phyloP scores from a whole-genome alignment of 371 early-diverging fungal species.

The Mortierella sp. region DNA sequence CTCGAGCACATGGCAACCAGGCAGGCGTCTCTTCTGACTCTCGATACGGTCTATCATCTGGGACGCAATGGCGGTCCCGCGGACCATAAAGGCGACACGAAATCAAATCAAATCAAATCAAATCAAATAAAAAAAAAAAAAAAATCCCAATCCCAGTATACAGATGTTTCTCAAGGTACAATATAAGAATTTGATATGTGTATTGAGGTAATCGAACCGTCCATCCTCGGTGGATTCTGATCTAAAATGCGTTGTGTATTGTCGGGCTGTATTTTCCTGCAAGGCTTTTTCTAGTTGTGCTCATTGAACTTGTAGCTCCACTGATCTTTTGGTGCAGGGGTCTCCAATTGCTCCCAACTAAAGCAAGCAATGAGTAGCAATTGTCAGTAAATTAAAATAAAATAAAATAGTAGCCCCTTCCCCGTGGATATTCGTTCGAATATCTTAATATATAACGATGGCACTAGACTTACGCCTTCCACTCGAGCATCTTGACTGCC shows the following conservation, averaged over 20 bases:
- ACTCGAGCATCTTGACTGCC: conserved; percentile 86
- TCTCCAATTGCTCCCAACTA: conserved; percentile 85
- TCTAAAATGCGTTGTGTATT: conserved; percentile 12
- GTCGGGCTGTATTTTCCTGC: neutral
- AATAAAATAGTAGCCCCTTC: neutral
- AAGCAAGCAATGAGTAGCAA: neutral
- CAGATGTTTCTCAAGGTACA: neutral
- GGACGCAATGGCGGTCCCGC: conserved; percentile 43
- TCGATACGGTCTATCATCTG: conserved; percentile 21
- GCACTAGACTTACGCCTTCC: conserved; percentile 77
- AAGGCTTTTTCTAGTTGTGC: conserved; percentile 28
- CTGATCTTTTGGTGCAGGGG: conserved; percentile 83
- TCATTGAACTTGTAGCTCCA: conserved; percentile 77
- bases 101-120: conserved; percentile 1
- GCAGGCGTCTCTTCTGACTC: conserved; percentile 17
- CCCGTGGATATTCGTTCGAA: no score
- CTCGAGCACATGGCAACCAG: conserved; percentile 9
- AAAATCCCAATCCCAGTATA: neutral
- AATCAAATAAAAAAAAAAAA: neutral
- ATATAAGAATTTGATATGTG: conserved; percentile 4
- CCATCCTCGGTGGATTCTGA: conserved; percentile 1
- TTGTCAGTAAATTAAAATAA: neutral
- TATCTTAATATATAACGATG: neutral
- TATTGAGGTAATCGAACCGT: conserved; percentile 14
- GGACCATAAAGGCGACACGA: conserved; percentile 15